Conservation (phyloP, 2,329 filamentous ascomycete species). For the Aspergillus pseudoglaucus region DNA sequence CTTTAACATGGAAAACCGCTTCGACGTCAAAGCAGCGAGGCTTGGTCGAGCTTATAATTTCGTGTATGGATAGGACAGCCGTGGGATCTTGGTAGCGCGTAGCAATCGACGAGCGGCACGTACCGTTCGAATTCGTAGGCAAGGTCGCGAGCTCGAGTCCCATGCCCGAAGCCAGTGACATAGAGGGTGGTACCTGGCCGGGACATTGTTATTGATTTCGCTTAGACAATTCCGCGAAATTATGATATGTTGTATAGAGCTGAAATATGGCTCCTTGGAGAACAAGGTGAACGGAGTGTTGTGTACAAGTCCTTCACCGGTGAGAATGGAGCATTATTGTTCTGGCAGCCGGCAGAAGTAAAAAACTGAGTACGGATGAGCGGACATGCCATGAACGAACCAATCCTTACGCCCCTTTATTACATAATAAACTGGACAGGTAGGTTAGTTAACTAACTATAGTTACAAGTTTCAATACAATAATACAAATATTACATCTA, state of each 20-base stretch:
- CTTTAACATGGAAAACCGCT: conserved; percentile 8
- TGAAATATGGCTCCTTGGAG: no score
- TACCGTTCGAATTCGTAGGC: conserved; percentile 99
- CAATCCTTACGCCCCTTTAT: background rate
- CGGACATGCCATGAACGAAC: background rate
- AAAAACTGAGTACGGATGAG: conserved; percentile 1
- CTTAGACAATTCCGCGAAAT: background rate
- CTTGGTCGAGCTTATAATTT: conserved; percentile 31
- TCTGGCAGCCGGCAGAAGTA: background rate
- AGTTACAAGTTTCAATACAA: background rate
- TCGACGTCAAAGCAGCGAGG: conserved; percentile 15
- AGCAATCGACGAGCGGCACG: conserved; percentile 55
- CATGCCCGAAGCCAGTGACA: conserved; percentile 98
- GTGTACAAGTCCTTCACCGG: no score
- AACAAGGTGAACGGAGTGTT: no score
- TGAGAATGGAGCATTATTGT: no score
- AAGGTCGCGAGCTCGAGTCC: conserved; percentile 96
- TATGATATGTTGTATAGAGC: no score
- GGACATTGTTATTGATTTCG: conserved; percentile 60
- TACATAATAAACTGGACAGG: background rate
- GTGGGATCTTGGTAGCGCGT: conserved; percentile 38
- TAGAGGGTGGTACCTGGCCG: conserved; percentile 90
- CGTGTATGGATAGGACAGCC: conserved; percentile 24
- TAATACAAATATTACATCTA: background rate
- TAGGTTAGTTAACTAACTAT: no score